Conservation (phyloP, 306 rosid species). For the Castanea sativa region DNA sequence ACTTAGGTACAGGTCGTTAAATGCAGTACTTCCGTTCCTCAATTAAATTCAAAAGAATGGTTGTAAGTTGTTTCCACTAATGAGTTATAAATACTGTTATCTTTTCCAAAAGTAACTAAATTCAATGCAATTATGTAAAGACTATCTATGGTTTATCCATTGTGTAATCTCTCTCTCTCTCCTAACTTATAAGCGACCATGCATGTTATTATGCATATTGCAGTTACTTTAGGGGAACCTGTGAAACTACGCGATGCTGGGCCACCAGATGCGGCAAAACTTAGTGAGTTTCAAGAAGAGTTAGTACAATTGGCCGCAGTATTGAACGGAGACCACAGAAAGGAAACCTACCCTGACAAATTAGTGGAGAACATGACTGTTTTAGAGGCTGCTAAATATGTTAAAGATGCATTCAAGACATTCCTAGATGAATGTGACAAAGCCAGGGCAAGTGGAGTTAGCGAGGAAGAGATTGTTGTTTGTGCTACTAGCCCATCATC, state of each 20-base stretch:
- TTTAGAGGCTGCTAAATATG: constrained; percentile 47
- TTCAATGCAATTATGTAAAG: no score
- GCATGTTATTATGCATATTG: not conserved
- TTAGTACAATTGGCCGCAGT: constrained; percentile 64
- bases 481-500: constrained; percentile 18
- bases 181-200: no score
- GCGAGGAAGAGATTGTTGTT: constrained; percentile 44
- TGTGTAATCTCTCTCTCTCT: no score
- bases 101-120: no score
- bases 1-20: no score
- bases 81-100: no score
- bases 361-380: constrained; percentile 49
- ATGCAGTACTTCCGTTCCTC: no score
- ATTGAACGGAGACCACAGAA: constrained; percentile 53
- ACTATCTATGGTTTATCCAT: no score
- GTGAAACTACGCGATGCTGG: constrained; percentile 40
- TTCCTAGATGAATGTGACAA: constrained; percentile 56
- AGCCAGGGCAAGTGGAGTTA: constrained; percentile 49
- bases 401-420: constrained; percentile 34
- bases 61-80: no score
- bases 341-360: constrained; percentile 46
- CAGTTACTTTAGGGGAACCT: constrained; percentile 49
- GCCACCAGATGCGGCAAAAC: constrained; percentile 28
- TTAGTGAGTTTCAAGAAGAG: constrained; percentile 65
- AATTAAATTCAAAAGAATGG: no score